A percentile compares a stretch with the other conserved stretches of the same genome.
Conservation (phyloP, 1,139 yeast genomes). For the Debaryomyces fabryi region DNA sequence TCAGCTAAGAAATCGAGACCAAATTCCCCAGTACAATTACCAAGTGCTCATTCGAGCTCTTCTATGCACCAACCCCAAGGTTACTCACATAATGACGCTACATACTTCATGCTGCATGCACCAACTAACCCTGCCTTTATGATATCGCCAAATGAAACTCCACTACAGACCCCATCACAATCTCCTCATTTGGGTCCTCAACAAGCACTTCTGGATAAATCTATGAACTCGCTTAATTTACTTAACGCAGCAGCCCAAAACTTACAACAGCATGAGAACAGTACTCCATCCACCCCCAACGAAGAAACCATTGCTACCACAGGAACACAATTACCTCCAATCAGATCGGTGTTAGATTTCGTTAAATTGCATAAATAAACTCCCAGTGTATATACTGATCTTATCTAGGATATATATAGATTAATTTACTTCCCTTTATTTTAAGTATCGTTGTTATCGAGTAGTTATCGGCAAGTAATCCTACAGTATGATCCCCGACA, state of each 20-base stretch:
- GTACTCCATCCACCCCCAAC: background rate
- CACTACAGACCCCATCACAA: conserved; percentile 48
- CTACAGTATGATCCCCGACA: no score
- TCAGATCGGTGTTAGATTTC: conserved; percentile 43
- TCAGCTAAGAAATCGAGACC: conserved; percentile 43
- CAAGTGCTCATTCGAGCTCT: conserved; percentile 13
- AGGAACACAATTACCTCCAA: conserved; percentile 49
- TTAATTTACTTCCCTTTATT: background rate
- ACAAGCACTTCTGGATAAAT: conserved; percentile 10
- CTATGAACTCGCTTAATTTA: conserved; percentile 18
- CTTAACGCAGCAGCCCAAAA: conserved; percentile 26
- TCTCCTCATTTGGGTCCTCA: conserved; percentile 43
- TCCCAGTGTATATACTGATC: background rate
- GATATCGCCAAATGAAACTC: conserved; percentile 42
- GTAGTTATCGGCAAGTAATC: no score
- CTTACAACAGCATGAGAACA: conserved; percentile 18
- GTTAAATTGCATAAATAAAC: conserved; percentile 18
- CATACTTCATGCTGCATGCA: background rate
- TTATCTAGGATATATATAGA: conserved; percentile 7
- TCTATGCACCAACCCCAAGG: background rate
- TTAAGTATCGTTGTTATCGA: background rate
- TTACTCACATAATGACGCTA: background rate
- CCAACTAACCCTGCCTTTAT: conserved; percentile 16
- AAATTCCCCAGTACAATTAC: conserved; percentile 35
- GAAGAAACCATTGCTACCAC: conserved; percentile 39